Percentiles rank a stretch among this genome's conserved stretches.
Conservation (phyloP, 2,329 filamentous ascomycete species). For the Nigrograna mackinnonii region DNA sequence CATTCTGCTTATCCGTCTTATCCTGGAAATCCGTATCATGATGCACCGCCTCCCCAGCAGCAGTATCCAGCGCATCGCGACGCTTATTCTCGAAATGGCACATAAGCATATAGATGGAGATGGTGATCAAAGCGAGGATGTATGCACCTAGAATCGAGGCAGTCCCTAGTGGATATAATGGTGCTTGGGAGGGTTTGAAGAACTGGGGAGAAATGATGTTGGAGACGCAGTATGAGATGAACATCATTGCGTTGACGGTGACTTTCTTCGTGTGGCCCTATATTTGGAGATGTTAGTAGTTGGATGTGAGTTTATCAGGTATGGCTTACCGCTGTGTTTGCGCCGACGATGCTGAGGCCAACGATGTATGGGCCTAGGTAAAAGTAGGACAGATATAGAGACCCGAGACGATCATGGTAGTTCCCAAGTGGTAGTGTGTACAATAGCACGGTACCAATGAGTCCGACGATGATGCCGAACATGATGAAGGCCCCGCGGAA, state of each 20-base stretch:
- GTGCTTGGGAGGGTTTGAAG: conserved; percentile 40
- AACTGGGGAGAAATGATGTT: conserved; percentile 48
- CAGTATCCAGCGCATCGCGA: conserved; percentile 19
- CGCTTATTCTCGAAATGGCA: conserved; percentile 37
- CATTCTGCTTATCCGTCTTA: conserved; percentile 40
- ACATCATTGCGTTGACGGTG: conserved; percentile 36
- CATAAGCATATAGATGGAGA: conserved; percentile 27
- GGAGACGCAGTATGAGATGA: conserved; percentile 43
- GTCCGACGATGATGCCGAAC: conserved; percentile 26
- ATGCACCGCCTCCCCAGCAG: conserved; percentile 14
- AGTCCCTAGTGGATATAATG: conserved; percentile 37
- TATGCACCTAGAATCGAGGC: conserved; percentile 17
- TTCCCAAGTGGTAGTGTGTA: conserved; percentile 26
- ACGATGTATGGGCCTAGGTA: conserved; percentile 20
- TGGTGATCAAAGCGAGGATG: conserved; percentile 26
- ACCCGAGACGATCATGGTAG: conserved; percentile 27
- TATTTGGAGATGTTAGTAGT: too few species aligned
- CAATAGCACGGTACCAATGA: conserved; percentile 30
- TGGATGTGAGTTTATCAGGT: too few species aligned
- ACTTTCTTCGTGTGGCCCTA: conserved; percentile 44
- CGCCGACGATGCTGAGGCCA: conserved; percentile 14
- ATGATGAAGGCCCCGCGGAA: conserved; percentile 26
- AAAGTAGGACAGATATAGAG: conserved; percentile 30
- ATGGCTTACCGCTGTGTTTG: conserved; percentile 26
- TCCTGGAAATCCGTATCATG: conserved; percentile 38